Conservation (phyloP, 306 rosid species). For the Amphicarpaea edgeworthii region DNA sequence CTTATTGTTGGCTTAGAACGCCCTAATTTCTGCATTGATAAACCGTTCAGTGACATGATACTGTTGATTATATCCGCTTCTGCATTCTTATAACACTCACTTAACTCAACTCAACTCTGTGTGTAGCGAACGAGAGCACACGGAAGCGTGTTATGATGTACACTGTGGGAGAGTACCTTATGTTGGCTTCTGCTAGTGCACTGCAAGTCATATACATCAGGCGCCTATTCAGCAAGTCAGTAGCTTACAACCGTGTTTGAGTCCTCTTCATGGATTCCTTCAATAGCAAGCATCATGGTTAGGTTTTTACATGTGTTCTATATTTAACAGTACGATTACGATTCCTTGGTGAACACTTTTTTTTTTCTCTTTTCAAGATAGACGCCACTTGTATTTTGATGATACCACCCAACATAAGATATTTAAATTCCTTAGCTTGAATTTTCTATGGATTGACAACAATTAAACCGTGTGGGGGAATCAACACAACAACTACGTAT, state of each 20-base stretch:
- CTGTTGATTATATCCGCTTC: not conserved
- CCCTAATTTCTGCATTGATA: not conserved
- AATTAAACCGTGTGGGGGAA: conserved; percentile 2
- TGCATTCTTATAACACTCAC: not conserved
- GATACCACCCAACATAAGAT: conserved; percentile 11
- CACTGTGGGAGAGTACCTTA: conserved; percentile 83
- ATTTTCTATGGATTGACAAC: conserved; percentile 30
- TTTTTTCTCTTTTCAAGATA: conserved; percentile 39
- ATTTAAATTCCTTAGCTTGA: conserved; percentile 19
- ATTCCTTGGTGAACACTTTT: conserved; percentile 35
- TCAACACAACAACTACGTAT: not conserved
- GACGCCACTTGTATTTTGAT: conserved; percentile 18
- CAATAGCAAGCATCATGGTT: conserved; percentile 49
- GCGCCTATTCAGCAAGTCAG: conserved; percentile 93
- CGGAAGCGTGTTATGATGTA: conserved; percentile 79
- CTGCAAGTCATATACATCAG: conserved; percentile 88
- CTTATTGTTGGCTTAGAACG: not conserved
- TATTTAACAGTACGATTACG: conserved; percentile 37
- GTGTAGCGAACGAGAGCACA: conserved; percentile 94
- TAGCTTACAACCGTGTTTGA: conserved; percentile 92
- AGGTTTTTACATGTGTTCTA: conserved; percentile 38
- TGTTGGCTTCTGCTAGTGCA: conserved; percentile 73
- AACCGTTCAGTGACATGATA: not conserved
- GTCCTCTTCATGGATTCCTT: conserved; percentile 42
- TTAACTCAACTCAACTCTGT: not conserved